These are phyloP conservation scores for Pythium insidiosum DNA, from an alignment of 352 stramenopile genomes.

Conservation along the genomic window DNA sequence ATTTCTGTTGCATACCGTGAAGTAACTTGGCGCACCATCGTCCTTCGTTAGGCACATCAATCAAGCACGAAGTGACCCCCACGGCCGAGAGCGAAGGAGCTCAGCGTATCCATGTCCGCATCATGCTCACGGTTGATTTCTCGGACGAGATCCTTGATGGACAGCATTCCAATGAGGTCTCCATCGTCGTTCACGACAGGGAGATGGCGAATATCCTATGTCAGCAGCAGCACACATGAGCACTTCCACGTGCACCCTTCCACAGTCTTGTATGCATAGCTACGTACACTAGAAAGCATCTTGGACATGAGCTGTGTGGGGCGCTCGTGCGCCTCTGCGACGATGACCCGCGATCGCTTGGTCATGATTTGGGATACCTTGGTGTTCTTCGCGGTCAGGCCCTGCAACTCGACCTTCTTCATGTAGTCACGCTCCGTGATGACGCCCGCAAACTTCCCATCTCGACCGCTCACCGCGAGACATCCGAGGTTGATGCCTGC, in stretches of 20 bases:
- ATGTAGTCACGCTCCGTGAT: constrained; percentile 95
- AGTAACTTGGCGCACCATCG: too few relatives aligned
- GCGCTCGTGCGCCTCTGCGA: constrained; percentile 79
- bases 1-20: too few relatives aligned
- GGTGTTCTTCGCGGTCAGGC: constrained; percentile 79
- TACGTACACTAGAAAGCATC: constrained; percentile 88
- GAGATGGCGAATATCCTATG: constrained; percentile 90
- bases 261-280: too few relatives aligned
- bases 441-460: constrained; percentile 88
- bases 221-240: neutral
- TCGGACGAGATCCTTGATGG: constrained; percentile 91
- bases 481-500: constrained; percentile 90
- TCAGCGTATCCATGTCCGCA: constrained; percentile 75
- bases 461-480: constrained; percentile 84
- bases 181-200: constrained; percentile 90
- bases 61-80: constrained; percentile 81
- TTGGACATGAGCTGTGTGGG: constrained; percentile 92
- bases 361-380: constrained; percentile 93
- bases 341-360: constrained; percentile 85
- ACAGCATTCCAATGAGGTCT: constrained; percentile 89
- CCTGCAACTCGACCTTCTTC: constrained; percentile 93
- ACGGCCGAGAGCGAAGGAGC: constrained; percentile 63
- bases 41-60: too few relatives aligned
- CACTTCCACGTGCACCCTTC: too few relatives aligned
- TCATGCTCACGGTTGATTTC: constrained; percentile 78